Base-by-base conservation (phyloP, 139 green algal species). In the Deuterostichococcus epilithicus region DNA sequence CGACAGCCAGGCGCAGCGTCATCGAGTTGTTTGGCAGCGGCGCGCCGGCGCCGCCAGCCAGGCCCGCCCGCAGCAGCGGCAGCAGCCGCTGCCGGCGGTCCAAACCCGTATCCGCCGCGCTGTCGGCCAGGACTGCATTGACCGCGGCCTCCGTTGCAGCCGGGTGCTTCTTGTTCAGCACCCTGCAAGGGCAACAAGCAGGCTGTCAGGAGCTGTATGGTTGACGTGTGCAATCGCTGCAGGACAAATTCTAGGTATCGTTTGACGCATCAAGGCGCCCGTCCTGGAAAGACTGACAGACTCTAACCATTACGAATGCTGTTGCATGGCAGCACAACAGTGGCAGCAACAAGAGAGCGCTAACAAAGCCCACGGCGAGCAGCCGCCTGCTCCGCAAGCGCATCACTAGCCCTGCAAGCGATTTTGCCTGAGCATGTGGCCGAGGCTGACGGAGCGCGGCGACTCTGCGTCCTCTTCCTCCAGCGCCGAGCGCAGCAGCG, bases 121-220 rank as follows among this genome's bases (percentile, higher is more conserved):
- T 8, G 15, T 59, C 13, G 18, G 74, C 63, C 52, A 88, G 73
- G 25, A 77, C 79, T 5, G 68, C 68, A 74, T 89, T 89, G 25
- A 89, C 60, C 1, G 86, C 77, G 13, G 81, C 75, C 38, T 88
- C 82, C 60, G 82, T 38, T 3, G 65, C 72, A 10, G 82, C 63
- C 0, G 87, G 82, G 66, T 85, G 84, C 2, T 68, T 75, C 36
- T 84, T 65, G 35, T 94, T 90, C 47, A 95, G 70, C 32, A 30
- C 73, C 3, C 59, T 47, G 52, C 86, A 75, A 25, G 26, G 58
- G 1, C 39, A 22, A 63, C 23, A 32, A 33, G 72, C 6, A 15
- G 13, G 30, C 8, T 1, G 32, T 25, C 20, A n/a, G 30, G 25
- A 45, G 67, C 42, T 69, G 45, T 47, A 34, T 69, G n/a, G n/a